A percentile compares a stretch with the other conserved stretches of the same genome.
Evolutionary conservation across 164 flowering plant genomes (phyloP).

Genomic region (Magnolia kwangsiensis): DNA sequence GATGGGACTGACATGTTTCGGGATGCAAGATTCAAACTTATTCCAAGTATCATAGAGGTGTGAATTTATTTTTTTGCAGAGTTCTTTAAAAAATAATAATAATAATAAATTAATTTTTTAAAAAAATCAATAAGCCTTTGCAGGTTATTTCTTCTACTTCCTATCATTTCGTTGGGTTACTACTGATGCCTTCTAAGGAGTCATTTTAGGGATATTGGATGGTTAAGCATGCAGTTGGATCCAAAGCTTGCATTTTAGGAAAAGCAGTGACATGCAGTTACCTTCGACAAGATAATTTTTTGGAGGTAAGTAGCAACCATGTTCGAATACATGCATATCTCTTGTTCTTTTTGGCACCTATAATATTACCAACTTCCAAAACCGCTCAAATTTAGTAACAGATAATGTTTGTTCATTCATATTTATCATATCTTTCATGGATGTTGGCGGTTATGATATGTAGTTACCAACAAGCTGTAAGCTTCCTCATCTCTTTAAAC

Average conservation of each 20-base stretch:
- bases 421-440: too few relatives aligned
- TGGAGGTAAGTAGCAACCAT: conserved; percentile 54
- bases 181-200: conserved; percentile 10
- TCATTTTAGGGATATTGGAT: conserved; percentile 85
- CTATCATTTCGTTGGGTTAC: conserved; percentile 2
- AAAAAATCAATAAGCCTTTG: not conserved
- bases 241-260: conserved; percentile 90
- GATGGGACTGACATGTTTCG: conserved; percentile 82
- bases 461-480: too few relatives aligned
- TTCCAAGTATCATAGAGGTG: conserved; percentile 93
- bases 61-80: conserved; percentile 7
- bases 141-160: not conserved
- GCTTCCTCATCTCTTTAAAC: too few relatives aligned
- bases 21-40: conserved; percentile 83
- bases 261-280: conserved; percentile 94
- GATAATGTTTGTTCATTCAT: too few relatives aligned
- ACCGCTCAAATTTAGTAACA: too few relatives aligned
- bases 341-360: not conserved
- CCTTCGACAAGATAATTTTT: conserved; percentile 77
- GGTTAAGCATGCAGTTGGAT: conserved; percentile 98
- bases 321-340: not conserved
- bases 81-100: not conserved
- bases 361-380: too few relatives aligned
- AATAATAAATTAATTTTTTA: too few relatives aligned
- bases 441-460: too few relatives aligned